Percentiles rank a stretch among this genome's conserved stretches.
These are phyloP conservation scores for Botryosphaeria agaves DNA, from an alignment of 2,329 filamentous ascomycete genomes.

Conservation along the genomic window DNA sequence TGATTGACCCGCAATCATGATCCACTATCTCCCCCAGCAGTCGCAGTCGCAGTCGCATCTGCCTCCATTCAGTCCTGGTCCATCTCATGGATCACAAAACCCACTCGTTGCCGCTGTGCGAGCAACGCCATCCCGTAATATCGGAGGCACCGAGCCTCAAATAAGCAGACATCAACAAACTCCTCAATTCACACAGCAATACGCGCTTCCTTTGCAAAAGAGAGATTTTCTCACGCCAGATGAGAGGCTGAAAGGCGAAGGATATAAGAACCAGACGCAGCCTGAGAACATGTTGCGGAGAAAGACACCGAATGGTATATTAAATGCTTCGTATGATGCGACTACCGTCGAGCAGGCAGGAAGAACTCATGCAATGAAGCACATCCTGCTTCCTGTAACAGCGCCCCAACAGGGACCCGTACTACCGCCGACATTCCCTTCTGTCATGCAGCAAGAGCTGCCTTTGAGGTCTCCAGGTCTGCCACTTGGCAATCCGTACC, in stretches of 20 bases:
- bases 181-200: slow-evolving; percentile 16
- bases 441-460: slow-evolving; percentile 17
- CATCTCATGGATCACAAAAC: background rate
- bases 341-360: slow-evolving; percentile 55
- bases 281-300: slow-evolving; percentile 66
- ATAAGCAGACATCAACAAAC: background rate
- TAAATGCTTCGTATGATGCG: slow-evolving; percentile 82
- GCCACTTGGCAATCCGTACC: too few relatives aligned
- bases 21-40: too few relatives aligned
- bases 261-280: slow-evolving; percentile 13
- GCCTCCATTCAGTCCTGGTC: background rate
- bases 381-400: slow-evolving; percentile 55
- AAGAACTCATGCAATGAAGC: slow-evolving; percentile 64
- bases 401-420: slow-evolving; percentile 21
- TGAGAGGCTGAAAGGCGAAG: slow-evolving; percentile 9
- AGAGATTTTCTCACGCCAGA: too few relatives aligned
- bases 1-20: too few relatives aligned
- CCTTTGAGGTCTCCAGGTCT: slow-evolving; percentile 17
- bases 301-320: slow-evolving; percentile 87
- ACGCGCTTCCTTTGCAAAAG: slow-evolving; percentile 20
- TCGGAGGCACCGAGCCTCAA: background rate
- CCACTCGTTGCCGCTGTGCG: background rate
- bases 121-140: background rate
- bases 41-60: background rate
- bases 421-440: slow-evolving; percentile 6